A percentile compares a stretch with the other conserved stretches of the same genome.
Conservation (phyloP, 306 rosid species). For the Aeschynomene evenia region DNA sequence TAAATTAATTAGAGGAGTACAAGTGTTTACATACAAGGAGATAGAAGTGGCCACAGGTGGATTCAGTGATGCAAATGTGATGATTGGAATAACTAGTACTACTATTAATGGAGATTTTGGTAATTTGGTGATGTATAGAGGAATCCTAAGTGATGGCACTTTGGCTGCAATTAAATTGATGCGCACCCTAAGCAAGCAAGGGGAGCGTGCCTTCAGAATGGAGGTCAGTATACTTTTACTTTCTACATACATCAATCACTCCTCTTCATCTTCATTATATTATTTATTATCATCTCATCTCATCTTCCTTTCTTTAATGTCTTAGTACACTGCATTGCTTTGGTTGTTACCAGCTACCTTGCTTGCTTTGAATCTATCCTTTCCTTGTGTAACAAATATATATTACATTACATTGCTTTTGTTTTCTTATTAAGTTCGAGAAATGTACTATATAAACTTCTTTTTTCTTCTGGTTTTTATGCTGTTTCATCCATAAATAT, state of each 20-base stretch:
- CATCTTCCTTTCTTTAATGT: too few species aligned
- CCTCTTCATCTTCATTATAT: too few species aligned
- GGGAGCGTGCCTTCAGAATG: conserved; percentile 92
- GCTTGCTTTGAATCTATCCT: too few species aligned
- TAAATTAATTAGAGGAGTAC: conserved; percentile 67
- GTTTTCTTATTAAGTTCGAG: conserved; percentile 32
- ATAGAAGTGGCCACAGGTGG: conserved; percentile 70
- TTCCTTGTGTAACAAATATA: conserved; percentile 27
- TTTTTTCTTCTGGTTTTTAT: too few species aligned
- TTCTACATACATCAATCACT: too few species aligned
- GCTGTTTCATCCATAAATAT: too few species aligned
- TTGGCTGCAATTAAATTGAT: conserved; percentile 75
- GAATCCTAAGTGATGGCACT: conserved; percentile 78
- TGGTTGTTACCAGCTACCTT: too few species aligned
- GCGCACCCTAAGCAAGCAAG: conserved; percentile 67
- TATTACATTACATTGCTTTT: conserved; percentile 37
- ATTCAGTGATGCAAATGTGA: conserved; percentile 63
- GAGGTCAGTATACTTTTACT: too few species aligned
- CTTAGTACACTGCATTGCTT: too few species aligned
- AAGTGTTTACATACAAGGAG: conserved; percentile 83
- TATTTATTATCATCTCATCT: too few species aligned
- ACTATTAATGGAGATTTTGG: conserved; percentile 64
- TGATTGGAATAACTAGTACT: too few species aligned
- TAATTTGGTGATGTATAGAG: conserved; percentile 66
- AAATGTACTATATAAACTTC: too few species aligned